Conservation (phyloP, 306 rosid genomes). For the Geum urbanum region DNA sequence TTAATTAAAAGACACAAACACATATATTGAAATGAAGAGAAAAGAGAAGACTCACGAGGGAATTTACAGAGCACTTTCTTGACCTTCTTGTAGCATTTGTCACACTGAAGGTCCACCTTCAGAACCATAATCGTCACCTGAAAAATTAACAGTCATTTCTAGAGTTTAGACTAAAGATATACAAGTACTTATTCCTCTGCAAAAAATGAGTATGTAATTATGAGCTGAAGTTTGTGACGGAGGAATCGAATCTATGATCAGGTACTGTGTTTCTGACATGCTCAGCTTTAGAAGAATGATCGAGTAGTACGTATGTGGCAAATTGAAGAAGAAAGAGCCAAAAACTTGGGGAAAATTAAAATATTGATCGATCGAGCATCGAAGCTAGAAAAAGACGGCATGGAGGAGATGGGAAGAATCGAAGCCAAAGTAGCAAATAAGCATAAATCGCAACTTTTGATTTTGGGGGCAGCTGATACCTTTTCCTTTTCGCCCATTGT, state of each 20-base stretch:
- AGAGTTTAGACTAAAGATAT: background rate
- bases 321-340: background rate
- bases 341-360: background rate
- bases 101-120: slow-evolving; percentile 69
- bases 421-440: background rate
- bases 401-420: background rate
- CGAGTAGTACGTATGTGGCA: background rate
- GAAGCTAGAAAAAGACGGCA: background rate
- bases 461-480: background rate
- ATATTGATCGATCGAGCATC: too few relatives aligned
- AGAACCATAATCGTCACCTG: slow-evolving; percentile 57
- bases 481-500: slow-evolving; percentile 21
- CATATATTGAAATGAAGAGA: too few relatives aligned
- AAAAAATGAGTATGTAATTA: background rate
- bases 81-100: slow-evolving; percentile 65
- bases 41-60: slow-evolving; percentile 63
- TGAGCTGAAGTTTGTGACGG: background rate
- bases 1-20: too few relatives aligned
- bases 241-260: background rate
- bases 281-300: background rate
- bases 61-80: slow-evolving; percentile 61
- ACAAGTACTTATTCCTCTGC: background rate
- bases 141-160: background rate
- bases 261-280: background rate
- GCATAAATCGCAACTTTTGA: background rate